phyloP scores from a whole-genome alignment of 768 basidiomycete species.

The Russula sp. region DNA sequence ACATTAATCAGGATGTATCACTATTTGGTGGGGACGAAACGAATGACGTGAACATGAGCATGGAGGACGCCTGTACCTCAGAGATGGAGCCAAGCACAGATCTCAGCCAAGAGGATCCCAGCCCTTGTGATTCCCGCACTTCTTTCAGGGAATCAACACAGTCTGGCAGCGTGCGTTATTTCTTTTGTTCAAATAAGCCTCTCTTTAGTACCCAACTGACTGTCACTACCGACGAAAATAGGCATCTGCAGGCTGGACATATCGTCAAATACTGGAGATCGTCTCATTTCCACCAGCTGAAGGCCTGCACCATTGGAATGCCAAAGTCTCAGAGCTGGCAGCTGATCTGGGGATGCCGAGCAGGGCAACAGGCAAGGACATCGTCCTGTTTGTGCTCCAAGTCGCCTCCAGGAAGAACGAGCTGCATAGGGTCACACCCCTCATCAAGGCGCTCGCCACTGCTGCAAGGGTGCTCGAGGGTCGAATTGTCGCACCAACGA shows the following conservation, averaged over 20 bases:
- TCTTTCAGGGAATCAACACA: neutral
- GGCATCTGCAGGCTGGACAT: conserved; percentile 17
- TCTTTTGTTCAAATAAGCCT: neutral
- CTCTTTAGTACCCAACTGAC: neutral
- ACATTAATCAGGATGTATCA: no score
- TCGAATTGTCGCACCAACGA: neutral
- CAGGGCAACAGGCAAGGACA: neutral
- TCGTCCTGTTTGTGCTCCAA: neutral
- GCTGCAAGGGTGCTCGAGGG: conserved; percentile 10
- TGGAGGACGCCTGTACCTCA: neutral
- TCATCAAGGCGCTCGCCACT: neutral
- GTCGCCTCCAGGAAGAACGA: conserved; percentile 6
- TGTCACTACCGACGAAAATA: neutral
- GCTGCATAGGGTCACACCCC: neutral
- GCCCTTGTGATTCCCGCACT: neutral
- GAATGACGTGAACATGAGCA: neutral
- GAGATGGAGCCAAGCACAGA: neutral
- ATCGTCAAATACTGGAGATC: conserved; percentile 1
- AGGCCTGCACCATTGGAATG: conserved; percentile 1
- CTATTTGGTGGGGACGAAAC: neutral
- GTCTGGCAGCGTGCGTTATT: neutral
- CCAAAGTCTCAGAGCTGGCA: neutral
- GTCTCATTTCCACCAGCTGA: neutral
- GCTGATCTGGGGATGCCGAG: neutral
- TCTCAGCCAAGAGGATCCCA: neutral